Base-by-base conservation (phyloP, 352 stramenopile species). In the Phytophthora aleatoria region DNA sequence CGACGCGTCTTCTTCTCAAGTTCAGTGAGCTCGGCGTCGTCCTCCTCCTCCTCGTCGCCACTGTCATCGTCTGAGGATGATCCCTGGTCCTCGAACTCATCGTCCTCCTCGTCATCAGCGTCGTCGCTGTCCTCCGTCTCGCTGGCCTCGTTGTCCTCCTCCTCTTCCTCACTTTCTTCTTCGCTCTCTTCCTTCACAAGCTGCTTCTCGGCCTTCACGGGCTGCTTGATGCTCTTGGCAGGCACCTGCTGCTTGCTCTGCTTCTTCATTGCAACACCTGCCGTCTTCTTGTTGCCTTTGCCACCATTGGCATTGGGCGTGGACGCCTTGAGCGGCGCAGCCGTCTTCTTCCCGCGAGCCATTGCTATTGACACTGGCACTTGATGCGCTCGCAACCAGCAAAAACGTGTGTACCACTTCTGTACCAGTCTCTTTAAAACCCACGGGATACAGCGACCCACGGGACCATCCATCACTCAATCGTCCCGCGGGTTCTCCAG, bases 51-150 rank as follows among this genome's bases (percentile, higher is more conserved):
- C 11, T 85, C 88, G 5, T 76, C 76, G 9, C 73, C 82, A 20
- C 74, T 81, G 28, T 83, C 79, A 2, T 95, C 84, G 33, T 91
- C 85, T 0, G 83, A 93, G 5, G 87, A 95, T 35, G 86, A 95
- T 38, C 86, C 86, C 66, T 96, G 87, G 55, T 96, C 86, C 62
- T 95, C 86, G 45, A 95, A 95, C 57, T 91, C 86, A 43, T 92
- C 82, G 41, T 84, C 73, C 10, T 81, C 76, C 5, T 83, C 72
- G 7, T 85, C 73, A 8, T 84, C 83, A 7, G 85, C 85, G 5
- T 94, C 81, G 44, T 94, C 84, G 49, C 84, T 87, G 38, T 71
- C 66, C 41, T 92, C 82, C 15, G 81, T 87, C 10, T 80, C 78
- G 27, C 79, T 87, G 3, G 45, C 73, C 24, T 80, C 72, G 1